A percentile compares a stretch with the other conserved stretches of the same genome.
Conservation (phyloP, 2,329 filamentous ascomycete species). For the Chrysoporthe cubensis region DNA sequence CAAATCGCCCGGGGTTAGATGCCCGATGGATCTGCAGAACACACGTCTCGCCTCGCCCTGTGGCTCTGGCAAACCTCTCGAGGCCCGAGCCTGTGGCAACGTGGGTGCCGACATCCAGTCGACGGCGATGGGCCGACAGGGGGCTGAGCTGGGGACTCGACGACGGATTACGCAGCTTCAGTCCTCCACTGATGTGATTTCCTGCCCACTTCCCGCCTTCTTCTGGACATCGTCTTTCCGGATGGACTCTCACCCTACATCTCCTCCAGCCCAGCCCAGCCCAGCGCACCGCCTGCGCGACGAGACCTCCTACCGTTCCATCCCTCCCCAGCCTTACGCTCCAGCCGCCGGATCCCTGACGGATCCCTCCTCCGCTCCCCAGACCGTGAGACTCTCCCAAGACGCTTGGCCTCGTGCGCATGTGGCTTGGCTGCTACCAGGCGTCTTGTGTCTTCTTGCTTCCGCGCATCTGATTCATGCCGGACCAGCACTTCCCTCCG, state of each 20-base stretch:
- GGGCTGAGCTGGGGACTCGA: conserved; percentile 2
- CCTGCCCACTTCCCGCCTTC: neutral
- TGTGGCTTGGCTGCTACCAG: conserved; percentile 27
- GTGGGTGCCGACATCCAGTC: conserved; percentile 1
- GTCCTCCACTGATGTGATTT: neutral
- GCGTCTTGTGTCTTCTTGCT: conserved; percentile 18
- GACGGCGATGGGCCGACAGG: neutral
- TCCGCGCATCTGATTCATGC: conserved; percentile 22
- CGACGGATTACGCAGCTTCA: conserved; percentile 1
- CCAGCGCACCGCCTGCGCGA: neutral
- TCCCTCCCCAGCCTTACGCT: neutral
- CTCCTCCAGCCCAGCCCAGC: neutral
- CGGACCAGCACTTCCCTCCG: neutral
- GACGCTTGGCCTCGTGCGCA: conserved; percentile 22
- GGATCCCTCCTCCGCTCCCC: conserved; percentile 7
- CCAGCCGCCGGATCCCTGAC: conserved; percentile 14
- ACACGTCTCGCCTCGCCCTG: conserved; percentile 6
- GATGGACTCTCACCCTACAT: neutral
- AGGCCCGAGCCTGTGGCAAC: neutral
- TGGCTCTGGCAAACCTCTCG: neutral
- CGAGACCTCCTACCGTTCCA: neutral
- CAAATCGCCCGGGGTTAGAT: conserved; percentile 1
- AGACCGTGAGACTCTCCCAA: conserved; percentile 24
- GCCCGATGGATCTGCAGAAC: conserved; percentile 11
- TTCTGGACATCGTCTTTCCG: neutral